Evolutionary conservation across 108 stramenopile genomes (phyloP).

Genomic region (Cyclotella atomus): DNA sequence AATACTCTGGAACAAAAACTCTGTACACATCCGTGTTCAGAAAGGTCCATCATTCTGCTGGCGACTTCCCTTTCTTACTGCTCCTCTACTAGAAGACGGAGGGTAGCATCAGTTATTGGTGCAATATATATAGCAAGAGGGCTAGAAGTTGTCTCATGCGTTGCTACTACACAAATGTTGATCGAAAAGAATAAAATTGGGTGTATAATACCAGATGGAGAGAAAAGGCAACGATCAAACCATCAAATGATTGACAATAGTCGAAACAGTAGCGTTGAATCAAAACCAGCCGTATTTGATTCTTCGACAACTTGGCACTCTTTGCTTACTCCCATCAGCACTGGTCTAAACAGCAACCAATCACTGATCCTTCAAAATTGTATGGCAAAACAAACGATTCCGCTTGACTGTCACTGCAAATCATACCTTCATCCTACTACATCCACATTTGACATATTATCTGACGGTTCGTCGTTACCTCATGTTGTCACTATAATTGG

Average conservation of each 20-base stretch:
- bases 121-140: conserved; percentile 22
- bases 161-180: conserved; percentile 22
- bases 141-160: conserved; percentile 11
- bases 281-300: too few species aligned
- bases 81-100: conserved; percentile 1
- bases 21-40: conserved; percentile 21
- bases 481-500: conserved; percentile 27
- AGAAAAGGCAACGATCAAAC: neutral
- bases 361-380: too few species aligned
- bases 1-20: neutral
- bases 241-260: neutral
- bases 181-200: neutral
- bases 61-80: conserved; percentile 25
- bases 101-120: conserved; percentile 22
- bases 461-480: neutral
- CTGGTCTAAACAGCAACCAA: neutral
- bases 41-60: conserved; percentile 25
- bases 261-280: too few species aligned
- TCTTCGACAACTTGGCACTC: too few species aligned
- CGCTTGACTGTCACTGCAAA: conserved; percentile 35
- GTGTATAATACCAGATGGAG: neutral
- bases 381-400: too few species aligned
- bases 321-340: too few species aligned
- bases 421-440: conserved; percentile 26
- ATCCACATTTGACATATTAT: conserved; percentile 34